Conservation (phyloP, 73 alveolate species). For the Paramecium sonneborni region DNA sequence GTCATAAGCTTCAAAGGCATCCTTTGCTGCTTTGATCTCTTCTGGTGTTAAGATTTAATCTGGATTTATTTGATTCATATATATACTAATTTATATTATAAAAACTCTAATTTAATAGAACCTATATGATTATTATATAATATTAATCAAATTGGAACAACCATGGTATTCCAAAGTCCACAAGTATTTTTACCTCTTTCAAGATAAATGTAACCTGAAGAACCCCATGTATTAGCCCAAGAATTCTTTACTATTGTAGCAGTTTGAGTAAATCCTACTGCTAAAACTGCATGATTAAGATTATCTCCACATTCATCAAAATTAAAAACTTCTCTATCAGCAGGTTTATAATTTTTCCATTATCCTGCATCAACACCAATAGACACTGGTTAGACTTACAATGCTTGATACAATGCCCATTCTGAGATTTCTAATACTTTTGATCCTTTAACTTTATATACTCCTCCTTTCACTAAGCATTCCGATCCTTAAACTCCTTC, state of each 20-base stretch:
- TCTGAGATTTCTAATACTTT: neutral
- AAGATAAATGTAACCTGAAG: slow-evolving; percentile 68
- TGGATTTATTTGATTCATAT: slow-evolving; percentile 36
- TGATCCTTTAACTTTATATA: neutral
- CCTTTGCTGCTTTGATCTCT: slow-evolving; percentile 44
- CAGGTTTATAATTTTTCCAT: slow-evolving; percentile 66
- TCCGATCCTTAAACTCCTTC: slow-evolving; percentile 58
- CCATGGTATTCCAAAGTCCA: slow-evolving; percentile 55
- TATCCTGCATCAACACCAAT: slow-evolving; percentile 72
- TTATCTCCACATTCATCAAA: slow-evolving; percentile 61
- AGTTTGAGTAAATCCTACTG: slow-evolving; percentile 54
- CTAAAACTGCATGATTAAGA: slow-evolving; percentile 71
- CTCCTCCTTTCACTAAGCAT: slow-evolving; percentile 56
- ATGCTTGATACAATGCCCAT: slow-evolving; percentile 58
- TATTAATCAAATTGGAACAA: slow-evolving; percentile 38
- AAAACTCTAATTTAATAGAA: too few species aligned
- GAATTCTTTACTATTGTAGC: slow-evolving; percentile 66
- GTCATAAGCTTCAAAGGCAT: slow-evolving; percentile 44
- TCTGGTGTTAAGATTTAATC: slow-evolving; percentile 1
- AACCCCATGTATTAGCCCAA: slow-evolving; percentile 79
- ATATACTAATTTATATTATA: neutral
- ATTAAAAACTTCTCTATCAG: slow-evolving; percentile 46
- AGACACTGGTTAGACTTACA: slow-evolving; percentile 58
- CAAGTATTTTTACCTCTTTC: slow-evolving; percentile 69
- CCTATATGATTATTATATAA: neutral